Evolutionary conservation across 306 rosid species (phyloP), one percentile per base, ranked within the genome.

Genomic region (Luffa acutangula): DNA sequence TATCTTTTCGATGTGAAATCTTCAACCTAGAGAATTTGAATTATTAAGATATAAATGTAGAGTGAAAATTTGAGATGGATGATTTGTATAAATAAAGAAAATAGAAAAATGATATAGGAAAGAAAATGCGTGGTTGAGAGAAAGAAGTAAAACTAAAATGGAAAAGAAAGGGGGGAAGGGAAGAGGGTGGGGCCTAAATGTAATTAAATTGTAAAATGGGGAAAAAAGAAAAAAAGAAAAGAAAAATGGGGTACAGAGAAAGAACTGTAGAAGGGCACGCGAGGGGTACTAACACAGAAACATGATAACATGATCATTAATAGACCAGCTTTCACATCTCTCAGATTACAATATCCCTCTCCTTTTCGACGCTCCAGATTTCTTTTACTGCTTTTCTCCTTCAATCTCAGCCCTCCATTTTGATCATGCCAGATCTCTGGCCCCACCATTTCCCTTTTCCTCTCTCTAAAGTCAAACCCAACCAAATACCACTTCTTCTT

Each of bases 251-350:
- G 77, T 72, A 72, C 77, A 72, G 77, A 72, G 14, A 72, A 72
- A 72, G 21, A 72, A 72, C 77, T 72, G 77, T 72, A 25, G 77
- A 72, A 72, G 39, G 77, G 59, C 77, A 72, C 77, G 77, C 77
- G 77, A 72, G 59, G 9, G 12, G 57, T 12, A 72, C 57, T 76
- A 76, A 53, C 37, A 76, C 51, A 57, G 46, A 76, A 57, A 76
- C 79, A 76, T 76, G 79, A 76, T 76, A 76, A 76, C 79, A 78
- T 83, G 87, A 89, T 87, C 77, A 89, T 87, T 87, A 79, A 73
- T 54, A 70, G 41, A 64, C 80, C 62, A 18, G 42, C 67, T 79
- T 78, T 63, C 78, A 75, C 78, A 76, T 75, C 82, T 76, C 73
- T 48, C 59, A 81, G 77, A 48, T 54, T 70, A 77, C 77, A 14